Evolutionary conservation across 1,284 basidiomycete genomes (phyloP), one percentile per base, ranked within the genome.

Genomic region (Cryptococcus hybrid): DNA sequence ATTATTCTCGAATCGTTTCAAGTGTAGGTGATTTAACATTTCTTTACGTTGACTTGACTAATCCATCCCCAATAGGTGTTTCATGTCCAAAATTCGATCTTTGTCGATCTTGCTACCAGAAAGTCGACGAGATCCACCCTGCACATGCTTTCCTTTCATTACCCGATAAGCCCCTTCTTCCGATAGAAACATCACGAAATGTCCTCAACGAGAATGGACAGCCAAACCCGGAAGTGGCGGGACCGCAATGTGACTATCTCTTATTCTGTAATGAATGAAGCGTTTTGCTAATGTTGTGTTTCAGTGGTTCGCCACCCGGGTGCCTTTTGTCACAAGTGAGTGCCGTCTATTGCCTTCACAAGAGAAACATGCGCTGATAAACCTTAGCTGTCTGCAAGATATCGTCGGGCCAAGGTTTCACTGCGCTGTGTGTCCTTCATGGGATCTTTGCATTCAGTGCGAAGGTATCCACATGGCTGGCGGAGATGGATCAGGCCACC

Each of bases 381-480:
- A 18, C 18, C 18, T 8, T 68, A 94, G 91, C 70, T 95, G 92
- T 71, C 80, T 89, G 62, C 85, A 87, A 66, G 90, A 91, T 62
- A 93, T 95, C 60, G 84, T 93, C 30, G 91, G 92, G 13, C 89
- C 90, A 13, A 84, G 89, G 6, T 94, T 92, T 77, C 92, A 92
- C 68, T 95, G 92, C 65, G 89, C 89, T 7, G 86, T 90, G n/a
- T 95, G 92, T 69, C 75, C 78, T 1, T 75, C 76, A 3, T 79
- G 77, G 75, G 78, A 79, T 57, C 63, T 94, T 15, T 95, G 92
- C 69, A 84, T 87, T 15, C 90, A 92, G 66, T 95, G 92, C 73
- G 92, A 94, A 74, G 89, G 90, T 13, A 80, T 92, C 13, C 88
- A 88, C 1, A 65, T 66, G 12, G 54, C 62, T 8, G 52, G 35